Base-by-base conservation (phyloP, 2,329 filamentous ascomycete genomes). In the Penicillium sp. region DNA sequence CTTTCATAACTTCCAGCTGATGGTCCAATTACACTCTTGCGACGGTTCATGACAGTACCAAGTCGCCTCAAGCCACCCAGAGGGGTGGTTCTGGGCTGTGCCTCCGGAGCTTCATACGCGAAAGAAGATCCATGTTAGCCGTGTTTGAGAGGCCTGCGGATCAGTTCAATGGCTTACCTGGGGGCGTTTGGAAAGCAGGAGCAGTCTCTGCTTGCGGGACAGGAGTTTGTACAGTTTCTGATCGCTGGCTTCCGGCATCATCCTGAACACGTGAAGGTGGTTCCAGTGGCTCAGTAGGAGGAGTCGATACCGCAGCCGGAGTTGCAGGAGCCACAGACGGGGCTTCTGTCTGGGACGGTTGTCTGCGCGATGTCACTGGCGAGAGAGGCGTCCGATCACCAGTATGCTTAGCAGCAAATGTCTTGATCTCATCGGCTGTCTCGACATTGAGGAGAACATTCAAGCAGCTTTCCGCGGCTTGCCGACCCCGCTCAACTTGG, bases 401-500 rank as follows among this genome's bases (percentile, higher is more conserved):
- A 7, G 39, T 48, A 54, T 59, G 59, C 37, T 72, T 76, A 10
- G 72, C 68, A 23, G 73, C 70, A 62, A 75, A 76, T 10, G 72
- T 74, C 50, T 74, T 88, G 59, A 99, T 93, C 77, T 99, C 94
- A 67, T 89, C 89, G 16, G 87, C 84, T 0, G 92, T 96, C 70
- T 91, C 88, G 37, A 97, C 86, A 70, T 96, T 94, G 47, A 99
- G 80, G 63, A 97, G 81, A 8, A 87, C 82, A 62, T 91, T 91
- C 53, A 99, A 78, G 23, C 91, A 91, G 56, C 87, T 86, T 70
- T 94, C 92, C 23, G 91, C 87, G 11, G 87, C 86, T 55, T 85
- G 79, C 58, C 91, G 86, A 56, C 83, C 87, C 53, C 89, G 84
- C 72, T 96, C 90, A 14, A 93, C 86, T 63, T 90, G 86, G 69